These are phyloP conservation scores for Pulveroboletus sp. DNA, from an alignment of 768 basidiomycete species.

Conservation along the genomic window DNA sequence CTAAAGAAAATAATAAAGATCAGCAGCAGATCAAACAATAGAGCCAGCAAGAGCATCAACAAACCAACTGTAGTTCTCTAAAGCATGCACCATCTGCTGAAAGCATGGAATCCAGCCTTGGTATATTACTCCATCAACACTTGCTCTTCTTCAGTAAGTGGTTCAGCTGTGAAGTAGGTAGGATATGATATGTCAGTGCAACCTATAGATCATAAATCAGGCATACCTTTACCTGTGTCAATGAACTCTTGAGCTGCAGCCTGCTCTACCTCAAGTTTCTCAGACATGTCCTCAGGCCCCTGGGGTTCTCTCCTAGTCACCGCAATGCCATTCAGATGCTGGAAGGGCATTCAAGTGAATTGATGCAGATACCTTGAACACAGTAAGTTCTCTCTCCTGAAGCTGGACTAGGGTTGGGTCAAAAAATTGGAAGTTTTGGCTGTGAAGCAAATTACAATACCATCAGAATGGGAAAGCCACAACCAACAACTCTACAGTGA, in stretches of 20 bases:
- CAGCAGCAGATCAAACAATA: neutral
- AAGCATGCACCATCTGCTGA: conserved; percentile 79
- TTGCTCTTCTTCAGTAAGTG: conserved; percentile 84
- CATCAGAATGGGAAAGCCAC: neutral
- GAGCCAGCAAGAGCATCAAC: conserved; percentile 18
- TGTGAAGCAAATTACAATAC: conserved; percentile 24
- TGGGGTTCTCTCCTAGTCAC: conserved; percentile 61
- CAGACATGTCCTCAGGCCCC: conserved; percentile 72
- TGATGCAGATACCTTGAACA: conserved; percentile 53
- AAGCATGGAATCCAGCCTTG: conserved; percentile 79
- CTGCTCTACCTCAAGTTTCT: conserved; percentile 79
- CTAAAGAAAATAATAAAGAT: conserved; percentile 30
- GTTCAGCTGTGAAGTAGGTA: conserved; percentile 61
- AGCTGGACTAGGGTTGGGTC: conserved; percentile 72
- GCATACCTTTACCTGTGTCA: conserved; percentile 56
- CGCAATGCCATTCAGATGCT: conserved; percentile 64
- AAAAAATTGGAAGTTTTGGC: conserved; percentile 97
- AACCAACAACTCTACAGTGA: neutral
- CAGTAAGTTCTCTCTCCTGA: conserved; percentile 83
- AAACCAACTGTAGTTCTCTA: conserved; percentile 77
- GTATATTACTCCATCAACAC: conserved; percentile 75
- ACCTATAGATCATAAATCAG: neutral
- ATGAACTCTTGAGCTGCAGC: conserved; percentile 79
- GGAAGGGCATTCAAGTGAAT: neutral
- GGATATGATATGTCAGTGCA: neutral